Base-by-base conservation (phyloP, 2,329 filamentous ascomycete genomes). In the Alternaria angustiovoidea region DNA sequence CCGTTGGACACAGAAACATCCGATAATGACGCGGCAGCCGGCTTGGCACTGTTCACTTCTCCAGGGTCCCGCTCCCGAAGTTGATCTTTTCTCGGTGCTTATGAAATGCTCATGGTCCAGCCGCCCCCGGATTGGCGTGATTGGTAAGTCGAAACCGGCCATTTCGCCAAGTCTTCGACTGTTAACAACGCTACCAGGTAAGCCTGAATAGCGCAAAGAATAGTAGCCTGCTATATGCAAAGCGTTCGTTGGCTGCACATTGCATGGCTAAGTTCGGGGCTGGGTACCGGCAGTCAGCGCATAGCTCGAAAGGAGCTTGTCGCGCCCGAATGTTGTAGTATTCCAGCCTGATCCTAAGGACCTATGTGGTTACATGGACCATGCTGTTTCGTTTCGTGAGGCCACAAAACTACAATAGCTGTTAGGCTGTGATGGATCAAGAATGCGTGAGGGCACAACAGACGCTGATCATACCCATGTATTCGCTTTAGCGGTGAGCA, bases 11-110 rank as follows among this genome's bases (percentile, higher is more conserved):
- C 30, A 44, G 34, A 22, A 47, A 51, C n/a, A 18, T 24, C 16
- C 18, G 49, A 58, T 47, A 24, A 44, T 49, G 46, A 30, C 30
- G 46, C 30, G 32, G 28, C 14, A 24, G 34, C 30, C 30, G 30
- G 16, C 30, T 36, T 36, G 32, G 46, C 34, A 12, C 32, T 14
- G 32, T 49, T 20, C 22, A 14, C 30, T 24, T 18, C 30, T 36
- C 30, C 24, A 41, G 34, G 34, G 34, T 51, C 32, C 30, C 30
- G 18, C 32, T 14, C 48, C 24, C 34, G 48, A 28, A 41, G 22
- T 41, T 28, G 34, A 51, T 41, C 49, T n/a, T 38, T 39, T 34
- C 18, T 41, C 49, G 49, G 34, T 51, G 49, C 34, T 51, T 51
- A 51, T 38, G 8, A 6, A 9, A 51, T 41, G 49, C 22, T 22